Evolutionary conservation across 2,329 filamentous ascomycete genomes (phyloP).

Genomic region (Talaromyces verruculosus): DNA sequence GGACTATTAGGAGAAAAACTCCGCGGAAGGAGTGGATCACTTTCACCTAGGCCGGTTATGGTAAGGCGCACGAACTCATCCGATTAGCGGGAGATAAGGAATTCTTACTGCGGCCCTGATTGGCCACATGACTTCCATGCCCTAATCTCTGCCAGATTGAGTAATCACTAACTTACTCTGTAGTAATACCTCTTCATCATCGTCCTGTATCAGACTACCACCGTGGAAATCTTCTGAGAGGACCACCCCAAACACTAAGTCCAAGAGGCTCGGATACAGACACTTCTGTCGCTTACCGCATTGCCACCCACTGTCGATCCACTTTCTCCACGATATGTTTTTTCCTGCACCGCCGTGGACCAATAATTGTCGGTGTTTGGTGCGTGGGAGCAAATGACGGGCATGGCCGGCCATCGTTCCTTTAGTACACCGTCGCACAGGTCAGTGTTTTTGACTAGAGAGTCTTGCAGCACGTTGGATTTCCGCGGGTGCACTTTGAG

Average conservation of each 20-base stretch:
- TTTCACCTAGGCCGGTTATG: not conserved
- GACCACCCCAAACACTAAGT: not conserved
- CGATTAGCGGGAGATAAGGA: slow-evolving; percentile 9
- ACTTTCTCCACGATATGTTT: not conserved
- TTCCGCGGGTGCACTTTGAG: slow-evolving; percentile 11
- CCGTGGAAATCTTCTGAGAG: slow-evolving; percentile 2
- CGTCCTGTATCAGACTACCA: not conserved
- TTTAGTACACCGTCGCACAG: not conserved
- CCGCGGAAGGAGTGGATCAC: slow-evolving; percentile 8
- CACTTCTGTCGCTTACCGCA: not conserved
- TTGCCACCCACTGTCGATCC: slow-evolving; percentile 1
- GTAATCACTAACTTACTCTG: not conserved
- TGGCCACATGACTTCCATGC: not conserved
- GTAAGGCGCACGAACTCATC: not conserved
- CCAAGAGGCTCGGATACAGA: not conserved
- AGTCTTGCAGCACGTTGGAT: not conserved
- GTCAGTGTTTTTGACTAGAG: not conserved
- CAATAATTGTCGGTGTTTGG: not conserved
- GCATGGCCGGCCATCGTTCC: not conserved
- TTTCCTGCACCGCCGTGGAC: not conserved
- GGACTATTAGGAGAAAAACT: slow-evolving; percentile 10
- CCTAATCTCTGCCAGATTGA: slow-evolving; percentile 7
- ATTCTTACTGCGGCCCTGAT: not conserved
- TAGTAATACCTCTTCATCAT: not conserved
- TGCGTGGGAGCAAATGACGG: slow-evolving; percentile 4